Conservation (phyloP, 202 grass and related monocot genomes). For the Zizania palustris region DNA sequence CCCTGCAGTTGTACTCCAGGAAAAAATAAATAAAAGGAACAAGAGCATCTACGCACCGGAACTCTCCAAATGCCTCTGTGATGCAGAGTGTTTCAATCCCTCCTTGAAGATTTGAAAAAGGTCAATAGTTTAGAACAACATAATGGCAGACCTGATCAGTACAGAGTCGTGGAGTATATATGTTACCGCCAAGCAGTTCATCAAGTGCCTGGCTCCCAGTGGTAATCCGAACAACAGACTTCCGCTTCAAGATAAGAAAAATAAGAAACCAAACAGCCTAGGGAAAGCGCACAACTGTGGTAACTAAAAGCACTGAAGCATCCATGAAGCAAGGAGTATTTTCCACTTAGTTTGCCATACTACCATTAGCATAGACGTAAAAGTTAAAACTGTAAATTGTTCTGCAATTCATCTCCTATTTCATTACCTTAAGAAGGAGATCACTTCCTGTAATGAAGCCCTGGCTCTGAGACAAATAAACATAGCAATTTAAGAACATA, state of each 20-base stretch:
- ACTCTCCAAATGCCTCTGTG: slow-evolving; percentile 92
- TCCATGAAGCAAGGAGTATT: background rate
- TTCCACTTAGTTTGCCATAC: slow-evolving; percentile 12
- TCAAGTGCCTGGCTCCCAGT: slow-evolving; percentile 91
- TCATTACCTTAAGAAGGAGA: slow-evolving; percentile 72
- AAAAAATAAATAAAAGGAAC: background rate
- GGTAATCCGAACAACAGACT: slow-evolving; percentile 87
- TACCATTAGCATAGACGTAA: background rate
- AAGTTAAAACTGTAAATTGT: background rate
- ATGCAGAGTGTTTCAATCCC: slow-evolving; percentile 94
- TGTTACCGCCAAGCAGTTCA: slow-evolving; percentile 88
- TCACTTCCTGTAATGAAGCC: slow-evolving; percentile 86
- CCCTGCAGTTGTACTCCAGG: background rate
- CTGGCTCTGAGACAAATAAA: slow-evolving; percentile 54
- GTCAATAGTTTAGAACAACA: slow-evolving; percentile 4
- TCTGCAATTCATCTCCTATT: slow-evolving; percentile 11
- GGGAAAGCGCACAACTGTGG: background rate
- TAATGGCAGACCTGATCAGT: slow-evolving; percentile 1
- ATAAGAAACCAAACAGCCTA: slow-evolving; percentile 19
- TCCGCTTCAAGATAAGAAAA: slow-evolving; percentile 54
- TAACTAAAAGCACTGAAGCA: slow-evolving; percentile 13
- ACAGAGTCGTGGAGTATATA: slow-evolving; percentile 24
- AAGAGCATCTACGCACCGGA: slow-evolving; percentile 51
- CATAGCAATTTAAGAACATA: slow-evolving; percentile 34
- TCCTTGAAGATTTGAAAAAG: slow-evolving; percentile 55